A percentile compares a stretch with the other conserved stretches of the same genome.
phyloP scores from a whole-genome alignment of 2,329 filamentous ascomycete species.

The Didymellaceae sp. region DNA sequence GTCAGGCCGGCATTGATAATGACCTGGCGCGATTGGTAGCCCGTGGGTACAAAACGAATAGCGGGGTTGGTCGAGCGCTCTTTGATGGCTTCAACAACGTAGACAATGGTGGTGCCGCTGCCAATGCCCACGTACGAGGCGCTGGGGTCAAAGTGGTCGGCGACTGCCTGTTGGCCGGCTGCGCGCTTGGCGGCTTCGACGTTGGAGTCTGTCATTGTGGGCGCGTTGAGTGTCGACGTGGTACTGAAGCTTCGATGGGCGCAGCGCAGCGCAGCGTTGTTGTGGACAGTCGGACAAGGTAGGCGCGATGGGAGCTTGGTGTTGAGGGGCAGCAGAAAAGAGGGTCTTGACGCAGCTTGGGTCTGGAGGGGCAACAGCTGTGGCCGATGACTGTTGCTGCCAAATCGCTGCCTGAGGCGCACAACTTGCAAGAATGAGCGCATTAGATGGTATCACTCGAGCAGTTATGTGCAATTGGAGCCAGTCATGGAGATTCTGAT shows the following conservation, averaged over 20 bases:
- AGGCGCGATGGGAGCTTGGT: constrained; percentile 9
- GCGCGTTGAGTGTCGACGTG: constrained; percentile 10
- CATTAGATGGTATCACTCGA: constrained; percentile 1
- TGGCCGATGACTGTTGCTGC: constrained; percentile 39
- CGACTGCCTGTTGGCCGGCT: constrained; percentile 76
- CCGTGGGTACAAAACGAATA: constrained; percentile 91
- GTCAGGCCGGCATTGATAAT: constrained; percentile 80
- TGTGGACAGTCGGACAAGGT: too few relatives aligned
- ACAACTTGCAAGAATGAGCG: constrained; percentile 2
- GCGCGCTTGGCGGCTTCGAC: constrained; percentile 77
- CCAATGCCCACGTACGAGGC: constrained; percentile 78
- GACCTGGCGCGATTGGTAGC: constrained; percentile 86
- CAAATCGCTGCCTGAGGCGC: constrained; percentile 26
- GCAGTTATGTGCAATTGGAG: constrained; percentile 1
- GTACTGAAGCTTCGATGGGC: constrained; percentile 11
- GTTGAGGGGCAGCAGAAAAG: constrained; percentile 10
- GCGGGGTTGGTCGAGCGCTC: constrained; percentile 44
- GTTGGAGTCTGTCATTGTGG: constrained; percentile 40
- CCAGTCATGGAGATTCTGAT: not conserved
- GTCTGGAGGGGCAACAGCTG: constrained; percentile 24
- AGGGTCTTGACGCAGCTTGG: constrained; percentile 21
- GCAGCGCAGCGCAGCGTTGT: too few relatives aligned
- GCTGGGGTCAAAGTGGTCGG: constrained; percentile 69
- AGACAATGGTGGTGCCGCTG: constrained; percentile 81
- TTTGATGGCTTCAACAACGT: constrained; percentile 81